Percentiles rank a stretch among this genome's conserved stretches.
These are phyloP conservation scores for Trichoderma guizhouense DNA, from an alignment of 2,329 filamentous ascomycete species.

Conservation along the genomic window DNA sequence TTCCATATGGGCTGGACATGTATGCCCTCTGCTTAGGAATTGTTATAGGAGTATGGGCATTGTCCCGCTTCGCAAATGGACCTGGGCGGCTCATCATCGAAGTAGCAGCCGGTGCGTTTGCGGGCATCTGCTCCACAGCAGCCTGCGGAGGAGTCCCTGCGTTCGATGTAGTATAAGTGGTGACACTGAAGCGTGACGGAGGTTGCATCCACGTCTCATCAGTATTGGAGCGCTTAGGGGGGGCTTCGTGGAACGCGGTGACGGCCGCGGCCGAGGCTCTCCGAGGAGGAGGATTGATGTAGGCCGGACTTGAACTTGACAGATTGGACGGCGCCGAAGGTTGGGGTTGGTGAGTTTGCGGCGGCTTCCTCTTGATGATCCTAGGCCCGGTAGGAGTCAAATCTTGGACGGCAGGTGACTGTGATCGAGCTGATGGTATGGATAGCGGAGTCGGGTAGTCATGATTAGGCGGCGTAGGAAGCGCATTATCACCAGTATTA, in stretches of 20 bases:
- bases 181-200: conserved; percentile 61
- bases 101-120: neutral
- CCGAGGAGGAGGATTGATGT: neutral
- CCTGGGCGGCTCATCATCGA: conserved; percentile 34
- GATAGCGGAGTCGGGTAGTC: conserved; percentile 4
- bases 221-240: conserved; percentile 20
- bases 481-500: conserved; percentile 25
- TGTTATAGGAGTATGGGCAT: conserved; percentile 20
- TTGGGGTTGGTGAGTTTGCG: conserved; percentile 27
- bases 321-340: neutral
- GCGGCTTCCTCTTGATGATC: conserved; percentile 46
- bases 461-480: conserved; percentile 33
- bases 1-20: conserved; percentile 3
- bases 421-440: conserved; percentile 15
- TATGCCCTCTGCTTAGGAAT: neutral
- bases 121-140: conserved; percentile 22
- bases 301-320: conserved; percentile 16
- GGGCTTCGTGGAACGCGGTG: conserved; percentile 19
- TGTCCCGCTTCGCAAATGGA: conserved; percentile 27
- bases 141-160: conserved; percentile 28
- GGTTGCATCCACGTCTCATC: conserved; percentile 48
- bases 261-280: conserved; percentile 20
- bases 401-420: conserved; percentile 24
- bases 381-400: conserved; percentile 31
- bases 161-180: conserved; percentile 55